These are phyloP conservation scores for Perilla frutescens DNA, from an alignment of 257 asterid species.

Conservation along the genomic window DNA sequence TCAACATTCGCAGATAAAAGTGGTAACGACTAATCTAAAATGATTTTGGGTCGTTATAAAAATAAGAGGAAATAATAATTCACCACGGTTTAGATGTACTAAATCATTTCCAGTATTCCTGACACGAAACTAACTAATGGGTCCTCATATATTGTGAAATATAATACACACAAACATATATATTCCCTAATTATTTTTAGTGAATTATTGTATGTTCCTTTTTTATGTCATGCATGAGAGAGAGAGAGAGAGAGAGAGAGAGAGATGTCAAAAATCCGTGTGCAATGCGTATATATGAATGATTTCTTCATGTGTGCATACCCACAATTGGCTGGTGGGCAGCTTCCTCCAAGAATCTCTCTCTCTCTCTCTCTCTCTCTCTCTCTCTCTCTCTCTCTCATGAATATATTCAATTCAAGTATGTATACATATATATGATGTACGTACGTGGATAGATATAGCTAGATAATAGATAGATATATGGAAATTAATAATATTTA, in stretches of 20 bases:
- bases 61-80: too few relatives aligned
- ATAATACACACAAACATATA: neutral
- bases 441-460: neutral
- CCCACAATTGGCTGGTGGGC: slow-evolving; percentile 35
- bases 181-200: slow-evolving; percentile 12
- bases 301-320: slow-evolving; percentile 46
- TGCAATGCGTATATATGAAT: slow-evolving; percentile 39
- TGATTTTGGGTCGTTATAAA: too few relatives aligned
- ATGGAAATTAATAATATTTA: neutral
- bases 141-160: slow-evolving; percentile 33
- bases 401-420: too few relatives aligned
- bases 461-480: neutral
- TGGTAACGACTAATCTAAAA: too few relatives aligned
- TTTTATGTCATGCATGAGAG: slow-evolving; percentile 50
- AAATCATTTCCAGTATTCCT: neutral
- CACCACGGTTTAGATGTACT: neutral
- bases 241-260: neutral
- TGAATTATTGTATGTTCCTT: slow-evolving; percentile 34
- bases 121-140: slow-evolving; percentile 30
- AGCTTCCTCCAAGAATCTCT: slow-evolving; percentile 47
- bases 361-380: slow-evolving; percentile 17
- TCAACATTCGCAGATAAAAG: too few relatives aligned
- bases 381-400: slow-evolving; percentile 12
- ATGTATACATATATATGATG: too few relatives aligned
- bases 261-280: slow-evolving; percentile 11